Evolutionary conservation across 2,329 filamentous ascomycete genomes (phyloP).

Genomic region (Pseudogymnoascus sp.): DNA sequence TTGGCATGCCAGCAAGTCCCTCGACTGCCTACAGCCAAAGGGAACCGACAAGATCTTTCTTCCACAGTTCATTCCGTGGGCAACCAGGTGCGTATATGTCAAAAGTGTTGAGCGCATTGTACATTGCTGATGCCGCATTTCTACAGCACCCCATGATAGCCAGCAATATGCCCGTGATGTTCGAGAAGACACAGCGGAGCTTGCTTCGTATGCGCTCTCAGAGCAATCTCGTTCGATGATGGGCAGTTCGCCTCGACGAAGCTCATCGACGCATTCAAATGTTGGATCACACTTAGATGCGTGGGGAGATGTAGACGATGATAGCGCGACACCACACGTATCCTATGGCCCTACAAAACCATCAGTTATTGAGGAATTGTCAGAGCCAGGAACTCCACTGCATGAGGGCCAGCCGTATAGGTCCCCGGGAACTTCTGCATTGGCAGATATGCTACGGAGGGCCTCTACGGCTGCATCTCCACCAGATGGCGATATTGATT

Average conservation of each 20-base stretch:
- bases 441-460: slow-evolving; percentile 43
- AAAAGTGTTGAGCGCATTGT: not conserved
- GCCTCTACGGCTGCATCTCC: slow-evolving; percentile 27
- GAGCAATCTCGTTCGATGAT: slow-evolving; percentile 39
- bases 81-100: slow-evolving; percentile 42
- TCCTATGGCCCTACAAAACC: slow-evolving; percentile 29
- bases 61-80: slow-evolving; percentile 57
- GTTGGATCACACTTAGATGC: slow-evolving; percentile 23
- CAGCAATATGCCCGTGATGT: slow-evolving; percentile 71
- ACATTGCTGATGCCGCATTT: not conserved
- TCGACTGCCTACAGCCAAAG: slow-evolving; percentile 36
- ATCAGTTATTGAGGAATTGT: slow-evolving; percentile 54
- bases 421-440: slow-evolving; percentile 36
- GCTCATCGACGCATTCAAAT: slow-evolving; percentile 12
- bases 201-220: slow-evolving; percentile 74
- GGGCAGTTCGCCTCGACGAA: slow-evolving; percentile 17
- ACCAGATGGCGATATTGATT: slow-evolving; percentile 10
- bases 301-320: slow-evolving; percentile 13
- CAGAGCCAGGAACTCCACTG: slow-evolving; percentile 48
- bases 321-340: slow-evolving; percentile 22
- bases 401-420: slow-evolving; percentile 27
- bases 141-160: slow-evolving; percentile 53
- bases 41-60: slow-evolving; percentile 65
- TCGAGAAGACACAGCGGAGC: slow-evolving; percentile 78
- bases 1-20: not conserved